Percentiles rank a stretch among this genome's conserved stretches.
Conservation (phyloP, 495 filamentous ascomycete species). For the Viridothelium virens region DNA sequence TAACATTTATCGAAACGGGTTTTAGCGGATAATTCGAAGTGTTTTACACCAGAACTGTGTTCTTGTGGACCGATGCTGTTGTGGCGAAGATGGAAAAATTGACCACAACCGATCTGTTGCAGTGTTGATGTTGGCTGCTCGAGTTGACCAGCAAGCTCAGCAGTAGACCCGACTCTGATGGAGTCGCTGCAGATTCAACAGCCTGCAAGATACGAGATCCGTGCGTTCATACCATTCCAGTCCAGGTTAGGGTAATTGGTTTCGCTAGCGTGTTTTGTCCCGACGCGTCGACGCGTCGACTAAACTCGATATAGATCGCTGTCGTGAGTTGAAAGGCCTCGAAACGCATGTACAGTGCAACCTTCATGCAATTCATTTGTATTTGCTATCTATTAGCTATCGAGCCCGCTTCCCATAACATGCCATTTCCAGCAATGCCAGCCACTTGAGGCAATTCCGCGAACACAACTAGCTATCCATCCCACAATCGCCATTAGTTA, state of each 20-base stretch:
- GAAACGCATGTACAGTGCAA: neutral
- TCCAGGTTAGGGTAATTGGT: neutral
- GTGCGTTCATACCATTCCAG: no score
- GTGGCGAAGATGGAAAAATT: no score
- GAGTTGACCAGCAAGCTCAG: no score
- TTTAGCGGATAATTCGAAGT: no score
- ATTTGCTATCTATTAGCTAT: neutral
- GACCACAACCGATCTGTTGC: no score
- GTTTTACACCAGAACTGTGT: no score
- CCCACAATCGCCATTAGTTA: neutral
- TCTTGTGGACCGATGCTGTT: no score
- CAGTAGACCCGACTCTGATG: no score
- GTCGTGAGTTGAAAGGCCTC: neutral
- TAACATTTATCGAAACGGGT: no score
- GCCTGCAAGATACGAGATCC: no score
- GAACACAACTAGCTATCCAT: neutral
- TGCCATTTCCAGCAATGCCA: neutral
- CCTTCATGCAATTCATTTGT: neutral
- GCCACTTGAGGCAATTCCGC: neutral
- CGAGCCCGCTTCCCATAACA: neutral
- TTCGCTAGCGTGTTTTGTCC: neutral
- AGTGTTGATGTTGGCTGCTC: no score
- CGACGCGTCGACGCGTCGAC: constrained; percentile 3
- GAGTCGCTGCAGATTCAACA: no score
- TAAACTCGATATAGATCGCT: neutral